A percentile compares a stretch with the other conserved stretches of the same genome.
These are phyloP conservation scores for Abelmoschus esculentus DNA, from an alignment of 345 rosid genomes.

Conservation along the genomic window DNA sequence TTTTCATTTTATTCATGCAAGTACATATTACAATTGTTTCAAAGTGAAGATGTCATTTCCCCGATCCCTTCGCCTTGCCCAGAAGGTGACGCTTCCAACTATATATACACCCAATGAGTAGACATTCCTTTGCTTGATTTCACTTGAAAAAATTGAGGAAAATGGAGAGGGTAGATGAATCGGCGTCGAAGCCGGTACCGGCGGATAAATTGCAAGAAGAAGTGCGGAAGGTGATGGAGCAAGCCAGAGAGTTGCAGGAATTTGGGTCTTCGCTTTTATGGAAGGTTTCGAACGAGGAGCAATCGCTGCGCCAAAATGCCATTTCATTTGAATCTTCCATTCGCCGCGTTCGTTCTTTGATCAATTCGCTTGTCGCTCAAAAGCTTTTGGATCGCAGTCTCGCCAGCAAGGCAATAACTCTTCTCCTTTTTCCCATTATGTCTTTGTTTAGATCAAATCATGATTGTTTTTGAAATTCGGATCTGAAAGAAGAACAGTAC, in stretches of 20 bases:
- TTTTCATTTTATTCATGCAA: too few relatives aligned
- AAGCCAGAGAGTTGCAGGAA: conserved; percentile 74
- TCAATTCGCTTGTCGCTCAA: conserved; percentile 33
- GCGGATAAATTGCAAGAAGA: conserved; percentile 46
- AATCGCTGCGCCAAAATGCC: conserved; percentile 59
- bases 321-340: conserved; percentile 58
- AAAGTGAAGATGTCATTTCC: too few relatives aligned
- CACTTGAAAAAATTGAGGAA: background rate
- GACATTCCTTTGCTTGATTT: background rate
- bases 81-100: background rate
- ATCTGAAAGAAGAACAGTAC: conserved; percentile 30
- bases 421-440: background rate
- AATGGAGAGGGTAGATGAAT: conserved; percentile 19
- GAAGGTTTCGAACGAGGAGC: conserved; percentile 54
- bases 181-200: background rate
- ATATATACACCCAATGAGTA: too few relatives aligned
- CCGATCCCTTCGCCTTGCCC: background rate
- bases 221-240: conserved; percentile 51
- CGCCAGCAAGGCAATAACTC: conserved; percentile 43
- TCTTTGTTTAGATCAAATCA: background rate
- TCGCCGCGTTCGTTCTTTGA: conserved; percentile 54
- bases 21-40: too few relatives aligned
- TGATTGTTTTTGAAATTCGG: background rate
- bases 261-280: conserved; percentile 51
- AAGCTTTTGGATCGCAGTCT: conserved; percentile 40